Conservation (phyloP, 192 early-diverging fungal genomes). For the Podila clonocystis region DNA sequence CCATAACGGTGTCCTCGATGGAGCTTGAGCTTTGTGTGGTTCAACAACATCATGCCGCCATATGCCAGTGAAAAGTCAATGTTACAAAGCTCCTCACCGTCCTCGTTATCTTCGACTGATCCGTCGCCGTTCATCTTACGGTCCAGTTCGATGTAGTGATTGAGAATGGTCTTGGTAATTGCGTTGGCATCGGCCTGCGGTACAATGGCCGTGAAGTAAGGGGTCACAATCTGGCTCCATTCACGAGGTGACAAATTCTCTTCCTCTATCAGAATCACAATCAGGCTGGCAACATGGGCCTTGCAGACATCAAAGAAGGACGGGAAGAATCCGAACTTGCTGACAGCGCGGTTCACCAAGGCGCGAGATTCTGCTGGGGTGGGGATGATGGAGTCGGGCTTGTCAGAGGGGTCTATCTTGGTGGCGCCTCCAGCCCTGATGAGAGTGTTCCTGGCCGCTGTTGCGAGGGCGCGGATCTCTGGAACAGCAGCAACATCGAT, state of each 20-base stretch:
- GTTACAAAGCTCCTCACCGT: conserved; percentile 61
- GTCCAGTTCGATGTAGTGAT: conserved; percentile 46
- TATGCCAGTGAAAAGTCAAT: conserved; percentile 83
- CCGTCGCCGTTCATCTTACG: conserved; percentile 54
- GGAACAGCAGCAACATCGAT: conserved; percentile 77
- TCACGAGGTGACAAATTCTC: conserved; percentile 64
- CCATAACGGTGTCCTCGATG: conserved; percentile 84
- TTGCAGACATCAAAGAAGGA: conserved; percentile 61
- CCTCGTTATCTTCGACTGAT: conserved; percentile 55
- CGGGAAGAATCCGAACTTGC: conserved; percentile 61
- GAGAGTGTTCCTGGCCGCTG: conserved; percentile 70
- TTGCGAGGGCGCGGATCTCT: conserved; percentile 76
- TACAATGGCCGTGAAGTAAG: conserved; percentile 67
- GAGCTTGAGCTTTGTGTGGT: conserved; percentile 67
- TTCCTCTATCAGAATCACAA: conserved; percentile 65
- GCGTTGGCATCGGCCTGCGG: conserved; percentile 55
- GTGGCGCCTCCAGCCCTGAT: conserved; percentile 70
- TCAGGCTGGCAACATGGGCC: conserved; percentile 62
- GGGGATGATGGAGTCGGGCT: conserved; percentile 27
- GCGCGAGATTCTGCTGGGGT: conserved; percentile 52
- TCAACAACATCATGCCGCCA: conserved; percentile 80
- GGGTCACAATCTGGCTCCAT: conserved; percentile 67
- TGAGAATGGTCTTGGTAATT: conserved; percentile 46
- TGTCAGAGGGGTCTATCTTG: conserved; percentile 21
- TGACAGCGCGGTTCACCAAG: conserved; percentile 53